Percentiles rank a stretch among this genome's conserved stretches.
Evolutionary conservation across 164 flowering plant species (phyloP).

Genomic region (Pachysandra terminalis): DNA sequence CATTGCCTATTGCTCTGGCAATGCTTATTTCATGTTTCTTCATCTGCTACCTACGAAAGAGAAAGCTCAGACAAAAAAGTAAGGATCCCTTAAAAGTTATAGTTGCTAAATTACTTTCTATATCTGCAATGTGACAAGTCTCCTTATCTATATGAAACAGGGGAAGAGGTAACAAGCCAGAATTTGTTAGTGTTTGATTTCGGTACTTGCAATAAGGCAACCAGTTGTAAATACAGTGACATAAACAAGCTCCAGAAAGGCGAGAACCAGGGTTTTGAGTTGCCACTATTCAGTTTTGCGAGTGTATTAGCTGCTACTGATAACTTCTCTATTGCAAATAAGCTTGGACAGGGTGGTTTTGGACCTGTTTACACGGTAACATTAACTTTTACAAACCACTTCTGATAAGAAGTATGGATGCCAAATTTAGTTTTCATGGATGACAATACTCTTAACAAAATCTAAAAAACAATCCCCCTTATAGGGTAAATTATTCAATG

Average conservation of each 20-base stretch:
- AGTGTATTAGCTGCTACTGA: constrained; percentile 6
- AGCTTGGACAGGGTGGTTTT: constrained; percentile 19
- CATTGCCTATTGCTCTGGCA: background rate
- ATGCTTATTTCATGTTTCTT: background rate
- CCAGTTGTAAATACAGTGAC: background rate
- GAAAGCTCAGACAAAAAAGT: constrained; percentile 6
- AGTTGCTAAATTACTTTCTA: too few relatives aligned
- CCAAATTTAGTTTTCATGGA: background rate
- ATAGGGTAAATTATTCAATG: constrained; percentile 20
- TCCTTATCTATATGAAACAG: background rate
- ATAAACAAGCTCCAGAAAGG: background rate
- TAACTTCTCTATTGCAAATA: constrained; percentile 15
- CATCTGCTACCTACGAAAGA: background rate
- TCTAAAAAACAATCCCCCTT: too few relatives aligned
- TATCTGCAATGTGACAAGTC: background rate
- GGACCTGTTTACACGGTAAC: constrained; percentile 17
- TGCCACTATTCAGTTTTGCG: constrained; percentile 9
- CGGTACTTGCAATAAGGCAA: background rate
- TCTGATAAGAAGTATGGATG: too few relatives aligned
- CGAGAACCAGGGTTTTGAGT: background rate
- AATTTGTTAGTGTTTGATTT: background rate
- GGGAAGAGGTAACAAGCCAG: background rate
- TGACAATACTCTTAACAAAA: too few relatives aligned
- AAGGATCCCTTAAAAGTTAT: background rate
- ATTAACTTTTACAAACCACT: too few relatives aligned